Evolutionary conservation across 805 yeast species (phyloP), one percentile per base, ranked within the genome.

Genomic region (Kodamaea jinghongensis): DNA sequence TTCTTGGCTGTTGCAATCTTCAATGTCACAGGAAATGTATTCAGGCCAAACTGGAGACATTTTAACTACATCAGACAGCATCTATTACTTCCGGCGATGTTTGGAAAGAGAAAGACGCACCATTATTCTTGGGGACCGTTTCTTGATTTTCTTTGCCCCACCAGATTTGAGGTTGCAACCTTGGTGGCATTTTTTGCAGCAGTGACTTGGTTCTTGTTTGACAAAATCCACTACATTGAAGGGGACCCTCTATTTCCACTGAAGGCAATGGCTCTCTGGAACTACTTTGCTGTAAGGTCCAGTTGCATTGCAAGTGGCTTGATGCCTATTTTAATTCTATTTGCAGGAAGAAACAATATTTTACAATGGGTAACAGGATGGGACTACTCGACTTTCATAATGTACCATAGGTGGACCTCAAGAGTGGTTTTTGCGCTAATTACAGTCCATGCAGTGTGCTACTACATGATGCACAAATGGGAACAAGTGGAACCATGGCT

Each of bases 381-480:
- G 68, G 66, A 52, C 40, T 68, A 47, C 40, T 60, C 81, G 0
- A 67, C 81, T 15, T 81, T 78, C 52, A 65, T 79, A 33, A 61
- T 75, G 22, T 75, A 72, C 50, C 87, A 81, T 54, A 69, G 82
- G 37, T 80, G 83, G 62, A 46, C 78, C 6, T 71, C 79, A 1
- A 65, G 86, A 45, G 56, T 71, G 9, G 52, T 66, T 26, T 36
- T 69, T 2, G 59, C 70, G 20, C 50, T 78, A 29, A 52, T 79
- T 3, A 52, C 54, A 12, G 44, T 77, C 5, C 86, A 81, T 44
- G 63, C 34, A 2, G 25, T 17, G 3, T 32, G 34, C 30, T 47
- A 44, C 30, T 11, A 34, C 28, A 16, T 33, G 17, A 8, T 6
- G 23, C 23, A 20, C 8, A 20, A 20, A 20, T 20, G 23, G 23